Base-by-base conservation (phyloP, 1,284 basidiomycete species). In the Laetiporus sulphureus region DNA sequence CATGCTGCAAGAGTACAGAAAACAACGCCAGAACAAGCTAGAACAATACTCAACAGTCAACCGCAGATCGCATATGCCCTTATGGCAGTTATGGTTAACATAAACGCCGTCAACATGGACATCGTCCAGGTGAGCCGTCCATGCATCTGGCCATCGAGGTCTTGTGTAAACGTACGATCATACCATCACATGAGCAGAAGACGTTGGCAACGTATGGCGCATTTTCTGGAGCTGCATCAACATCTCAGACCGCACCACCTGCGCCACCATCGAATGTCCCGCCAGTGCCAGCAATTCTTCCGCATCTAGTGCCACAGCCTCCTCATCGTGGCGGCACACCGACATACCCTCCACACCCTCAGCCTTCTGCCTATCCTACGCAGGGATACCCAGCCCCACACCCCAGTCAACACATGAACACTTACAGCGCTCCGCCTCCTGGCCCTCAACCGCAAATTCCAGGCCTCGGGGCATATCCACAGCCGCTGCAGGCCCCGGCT, bases 41-140 rank as follows among this genome's bases (percentile, higher is more conserved):
- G 73, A 23, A 66, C 69, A 21, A 82, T 88, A 48, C 67, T 88
- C 32, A 82, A 81, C 49, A 67, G 69, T 10, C 81, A 84, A 48
- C 84, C 85, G 0, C 75, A 77, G 42, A 84, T 88, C 44, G 77
- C 83, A 0, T 86, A 84, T 58, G 82, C 81, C 1, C 64, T 88
- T 1, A 80, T 87, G 45, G 70, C 72, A 1, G 72, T 86, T 30
- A 84, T 88, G 81, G 80, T 83, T 13, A 77, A 75, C 45, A 75
- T 88, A 63, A 78, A 80, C 43, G 80, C 82, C 0, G 70, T 88
- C 29, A 77, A 84, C 44, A 67, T 81, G 40, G 79, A 85, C 32
- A 79, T 83, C 5, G 74, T 86, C 43, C 80, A 84, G 65, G 84
- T 84, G 50, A 21, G 53, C 33, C 32, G 18, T 32, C 33, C 42